A percentile compares a stretch with the other conserved stretches of the same genome.
phyloP scores from a whole-genome alignment of 306 rosid species.

The Vicia villosa region DNA sequence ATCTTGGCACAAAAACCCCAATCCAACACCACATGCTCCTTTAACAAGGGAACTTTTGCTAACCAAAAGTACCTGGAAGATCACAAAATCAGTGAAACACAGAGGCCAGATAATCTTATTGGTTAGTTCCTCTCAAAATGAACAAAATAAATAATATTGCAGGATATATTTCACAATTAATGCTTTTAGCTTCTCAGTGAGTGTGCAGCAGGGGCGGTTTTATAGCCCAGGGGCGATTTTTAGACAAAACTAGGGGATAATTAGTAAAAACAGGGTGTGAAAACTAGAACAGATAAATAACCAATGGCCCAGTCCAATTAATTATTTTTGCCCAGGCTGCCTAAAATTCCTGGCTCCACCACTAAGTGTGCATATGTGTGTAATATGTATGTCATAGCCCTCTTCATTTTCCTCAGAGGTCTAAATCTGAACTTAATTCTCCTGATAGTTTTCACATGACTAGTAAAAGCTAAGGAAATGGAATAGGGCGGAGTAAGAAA shows the following conservation, averaged over 20 bases:
- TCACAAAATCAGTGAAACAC: constrained; percentile 32
- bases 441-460: constrained; percentile 1
- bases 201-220: too few relatives aligned
- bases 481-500: background rate
- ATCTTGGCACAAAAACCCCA: constrained; percentile 89
- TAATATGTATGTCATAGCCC: background rate
- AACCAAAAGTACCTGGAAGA: constrained; percentile 66
- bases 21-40: constrained; percentile 95
- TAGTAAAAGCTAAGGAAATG: constrained; percentile 24
- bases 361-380: too few relatives aligned
- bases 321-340: too few relatives aligned
- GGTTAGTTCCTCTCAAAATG: constrained; percentile 1
- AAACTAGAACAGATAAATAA: too few relatives aligned
- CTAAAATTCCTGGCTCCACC: too few relatives aligned
- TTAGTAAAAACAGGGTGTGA: too few relatives aligned
- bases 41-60: constrained; percentile 82
- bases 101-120: constrained; percentile 26
- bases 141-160: too few relatives aligned
- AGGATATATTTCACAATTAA: too few relatives aligned
- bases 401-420: constrained; percentile 28
- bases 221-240: too few relatives aligned
- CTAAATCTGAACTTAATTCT: constrained; percentile 29
- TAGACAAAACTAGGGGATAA: too few relatives aligned
- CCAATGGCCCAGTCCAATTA: too few relatives aligned
- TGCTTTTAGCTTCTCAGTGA: too few relatives aligned